Conservation (phyloP, 192 early-diverging fungal genomes). For the Lunasporangiospora selenospora region DNA sequence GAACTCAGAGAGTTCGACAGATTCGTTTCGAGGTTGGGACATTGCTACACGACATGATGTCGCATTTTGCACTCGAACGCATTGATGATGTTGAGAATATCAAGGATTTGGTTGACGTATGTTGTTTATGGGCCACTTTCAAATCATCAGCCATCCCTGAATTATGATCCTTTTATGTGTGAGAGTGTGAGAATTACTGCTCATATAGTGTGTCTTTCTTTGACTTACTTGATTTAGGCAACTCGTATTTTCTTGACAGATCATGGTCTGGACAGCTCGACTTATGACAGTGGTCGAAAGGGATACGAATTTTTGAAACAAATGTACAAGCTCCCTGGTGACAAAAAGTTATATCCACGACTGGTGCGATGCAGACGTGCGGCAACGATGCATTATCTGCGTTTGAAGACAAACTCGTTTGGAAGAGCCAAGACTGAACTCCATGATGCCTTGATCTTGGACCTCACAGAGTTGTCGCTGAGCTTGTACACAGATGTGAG, state of each 20-base stretch:
- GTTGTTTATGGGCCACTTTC: neutral
- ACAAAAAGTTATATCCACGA: slow-evolving; percentile 62
- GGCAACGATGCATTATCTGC: slow-evolving; percentile 56
- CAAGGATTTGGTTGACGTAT: slow-evolving; percentile 69
- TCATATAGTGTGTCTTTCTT: no score
- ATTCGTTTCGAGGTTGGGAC: slow-evolving; percentile 63
- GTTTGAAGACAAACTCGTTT: slow-evolving; percentile 64
- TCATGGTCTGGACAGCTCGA: slow-evolving; percentile 58
- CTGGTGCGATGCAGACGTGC: slow-evolving; percentile 55
- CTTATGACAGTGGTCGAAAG: slow-evolving; percentile 55
- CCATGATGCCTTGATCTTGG: slow-evolving; percentile 58
- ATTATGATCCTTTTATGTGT: neutral
- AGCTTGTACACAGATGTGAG: slow-evolving; percentile 64
- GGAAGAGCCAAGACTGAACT: slow-evolving; percentile 52
- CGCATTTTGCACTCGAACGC: slow-evolving; percentile 54
- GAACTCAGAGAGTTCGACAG: slow-evolving; percentile 50
- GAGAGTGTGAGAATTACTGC: no score
- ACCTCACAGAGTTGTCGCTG: slow-evolving; percentile 63
- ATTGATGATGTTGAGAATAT: slow-evolving; percentile 84
- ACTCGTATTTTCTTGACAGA: slow-evolving; percentile 56
- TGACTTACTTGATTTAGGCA: slow-evolving; percentile 20
- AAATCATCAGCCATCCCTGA: neutral
- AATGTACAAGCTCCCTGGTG: slow-evolving; percentile 47
- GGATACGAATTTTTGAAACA: slow-evolving; percentile 63
- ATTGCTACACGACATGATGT: slow-evolving; percentile 58